Conservation (phyloP, 2,329 filamentous ascomycete species). For the Sordariomycetes sp. region DNA sequence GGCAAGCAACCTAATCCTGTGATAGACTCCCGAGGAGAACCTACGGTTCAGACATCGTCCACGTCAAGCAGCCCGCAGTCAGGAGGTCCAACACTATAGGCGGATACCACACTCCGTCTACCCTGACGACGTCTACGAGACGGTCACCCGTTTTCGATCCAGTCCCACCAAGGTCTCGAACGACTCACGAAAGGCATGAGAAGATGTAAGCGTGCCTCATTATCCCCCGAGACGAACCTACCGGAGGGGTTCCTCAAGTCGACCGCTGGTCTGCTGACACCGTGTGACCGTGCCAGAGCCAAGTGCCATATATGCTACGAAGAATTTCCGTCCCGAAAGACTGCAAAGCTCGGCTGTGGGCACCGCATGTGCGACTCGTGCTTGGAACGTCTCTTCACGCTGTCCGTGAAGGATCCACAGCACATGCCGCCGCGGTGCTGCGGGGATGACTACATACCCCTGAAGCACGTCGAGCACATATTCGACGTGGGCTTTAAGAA, state of each 20-base stretch:
- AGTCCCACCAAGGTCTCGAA: neutral
- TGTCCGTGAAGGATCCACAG: slow-evolving; percentile 62
- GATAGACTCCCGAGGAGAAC: slow-evolving; percentile 1
- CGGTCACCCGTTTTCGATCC: slow-evolving; percentile 2
- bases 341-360: slow-evolving; percentile 61
- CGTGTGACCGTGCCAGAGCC: slow-evolving; percentile 30
- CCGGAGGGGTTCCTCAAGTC: neutral
- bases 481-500: slow-evolving; percentile 65
- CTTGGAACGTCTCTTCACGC: slow-evolving; percentile 58
- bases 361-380: slow-evolving; percentile 74
- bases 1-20: neutral
- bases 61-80: neutral
- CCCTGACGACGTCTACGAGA: slow-evolving; percentile 1
- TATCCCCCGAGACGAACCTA: neutral
- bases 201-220: neutral
- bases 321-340: slow-evolving; percentile 47
- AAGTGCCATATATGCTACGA: slow-evolving; percentile 64
- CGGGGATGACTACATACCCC: slow-evolving; percentile 58
- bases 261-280: neutral
- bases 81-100: slow-evolving; percentile 3
- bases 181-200: neutral
- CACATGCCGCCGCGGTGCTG: slow-evolving; percentile 84
- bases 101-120: slow-evolving; percentile 1
- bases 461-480: slow-evolving; percentile 62
- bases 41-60: slow-evolving; percentile 4